Evolutionary conservation across 345 rosid species (phyloP), one percentile per base, ranked within the genome.

Genomic region (Eucalyptus leucophloia): DNA sequence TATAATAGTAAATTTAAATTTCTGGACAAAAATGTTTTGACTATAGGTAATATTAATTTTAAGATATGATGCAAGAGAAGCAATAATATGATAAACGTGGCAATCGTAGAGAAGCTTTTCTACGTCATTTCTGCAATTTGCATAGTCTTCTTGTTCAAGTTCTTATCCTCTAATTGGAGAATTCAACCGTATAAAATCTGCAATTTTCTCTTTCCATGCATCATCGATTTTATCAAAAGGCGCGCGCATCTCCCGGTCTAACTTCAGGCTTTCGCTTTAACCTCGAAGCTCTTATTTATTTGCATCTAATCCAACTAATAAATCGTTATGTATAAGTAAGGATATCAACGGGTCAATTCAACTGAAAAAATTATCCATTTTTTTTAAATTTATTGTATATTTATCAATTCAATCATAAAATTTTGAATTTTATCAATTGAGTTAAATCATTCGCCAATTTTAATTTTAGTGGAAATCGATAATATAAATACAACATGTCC

Each of bases 401-500:
- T 53, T 53, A 53, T 56, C 3, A 56, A 56, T 56, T 56, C 0
- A 56, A 0, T 56, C 6, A 9, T 9, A 9, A 56, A 56, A 0
- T 1, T 24, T 1, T 53, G 0, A 56, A 9, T 23, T 56, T 56
- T 56, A 1, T 56, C 28, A 23, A 54, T 1, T 23, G 5, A 54
- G 12, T 54, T 3, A n/a, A n/a, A n/a, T n/a, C 0, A 54, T 19
- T 1, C 0, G 0, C 2, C 5, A 54, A 54, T 8, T 54, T 54
- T 54, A 54, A 0, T 1, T n/a, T n/a, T n/a, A n/a, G n/a, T 23
- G 1, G 0, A 54, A 54, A 54, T 9, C 3, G 3, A 21, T 54
- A 21, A 56, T 3, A 56, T 23, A 1, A 0, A 56, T 24, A 23
- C 1, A 24, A 0, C 6, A 23, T 24, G 1, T 56, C 30, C 4